Base-by-base conservation (phyloP, 1,139 yeast species). In the Lodderomyces beijingensis region DNA sequence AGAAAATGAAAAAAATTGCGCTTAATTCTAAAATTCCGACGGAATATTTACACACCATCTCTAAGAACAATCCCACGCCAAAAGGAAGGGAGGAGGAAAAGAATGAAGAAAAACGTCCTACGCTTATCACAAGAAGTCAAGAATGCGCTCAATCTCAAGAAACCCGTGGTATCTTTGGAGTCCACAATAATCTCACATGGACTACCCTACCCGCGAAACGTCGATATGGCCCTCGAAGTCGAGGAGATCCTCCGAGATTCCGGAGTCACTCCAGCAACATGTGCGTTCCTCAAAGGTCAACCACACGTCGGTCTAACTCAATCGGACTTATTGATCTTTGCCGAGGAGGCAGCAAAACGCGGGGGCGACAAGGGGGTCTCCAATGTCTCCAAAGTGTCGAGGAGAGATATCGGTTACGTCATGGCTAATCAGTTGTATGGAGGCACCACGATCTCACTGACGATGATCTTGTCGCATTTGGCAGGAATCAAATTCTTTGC, bases 151-250 rank as follows among this genome's bases (percentile, higher is more conserved):
- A 49, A 48, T 11, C 70, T 69, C 5, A 65, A 67, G 17, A 15
- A 21, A 12, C 95, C 95, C 0, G 72, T 86, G 6, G 91, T 86
- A 0, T 80, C 95, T 0, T 58, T 86, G 5, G 96, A 88, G 50
- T 79, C 88, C 13, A 87, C 96, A 7, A 88, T 87, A 47, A 78
- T 88, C 43, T 82, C 95, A 5, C 96, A 88, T 61, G 96, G 96
- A 0, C 67, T 87, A 32, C 95, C 95, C 5, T 84, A 61, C 50
- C 96, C 96, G 0, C 71, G 72, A 28, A 87, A 88, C 48, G 49
- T 84, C 9, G 65, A 68, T 16, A 80, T 87, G 87, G 95, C 95
- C 0, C 49, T 50, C 21, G 57, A 64, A 1, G 94, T 85, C 1
- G 95, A 87, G 53, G 42, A 55, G 10, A 63, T 70, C 7, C 71